phyloP scores from a whole-genome alignment of 2,329 filamentous ascomycete genomes.

The Talaromyces sp. region DNA sequence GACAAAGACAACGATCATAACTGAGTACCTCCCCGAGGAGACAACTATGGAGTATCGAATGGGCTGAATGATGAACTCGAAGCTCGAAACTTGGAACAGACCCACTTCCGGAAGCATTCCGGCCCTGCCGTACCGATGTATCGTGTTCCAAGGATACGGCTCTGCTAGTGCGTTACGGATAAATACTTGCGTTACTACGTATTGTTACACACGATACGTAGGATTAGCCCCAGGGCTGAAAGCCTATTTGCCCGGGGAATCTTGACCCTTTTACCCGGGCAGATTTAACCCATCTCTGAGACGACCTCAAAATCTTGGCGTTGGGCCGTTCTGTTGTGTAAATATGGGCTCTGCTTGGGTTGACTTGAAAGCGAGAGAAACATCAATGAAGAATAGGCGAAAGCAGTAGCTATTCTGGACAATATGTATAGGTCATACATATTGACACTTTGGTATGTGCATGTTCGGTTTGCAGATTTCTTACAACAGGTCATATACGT shows the following conservation, averaged over 20 bases:
- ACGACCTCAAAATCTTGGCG: background rate
- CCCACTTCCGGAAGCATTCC: constrained; percentile 10
- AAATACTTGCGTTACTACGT: background rate
- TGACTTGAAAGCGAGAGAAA: too few species aligned
- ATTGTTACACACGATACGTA: background rate
- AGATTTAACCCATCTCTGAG: background rate
- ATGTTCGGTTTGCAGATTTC: too few species aligned
- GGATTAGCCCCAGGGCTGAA: background rate
- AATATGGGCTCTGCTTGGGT: too few species aligned
- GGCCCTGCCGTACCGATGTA: constrained; percentile 6
- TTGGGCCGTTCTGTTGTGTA: background rate
- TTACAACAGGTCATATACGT: background rate
- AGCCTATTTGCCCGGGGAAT: constrained; percentile 7
- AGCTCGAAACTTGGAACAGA: background rate
- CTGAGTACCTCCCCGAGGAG: background rate
- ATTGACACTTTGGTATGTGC: background rate
- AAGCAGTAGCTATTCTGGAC: too few species aligned
- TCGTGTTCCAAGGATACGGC: constrained; percentile 8
- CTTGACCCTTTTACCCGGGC: background rate
- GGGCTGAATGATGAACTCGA: background rate
- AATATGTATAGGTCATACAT: too few species aligned
- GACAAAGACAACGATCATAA: background rate
- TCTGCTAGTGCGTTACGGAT: background rate
- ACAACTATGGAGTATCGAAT: background rate
- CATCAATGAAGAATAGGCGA: too few species aligned